Evolutionary conservation across 2,329 filamentous ascomycete genomes (phyloP).

Genomic region (Lasiodiplodia hormozganensis): DNA sequence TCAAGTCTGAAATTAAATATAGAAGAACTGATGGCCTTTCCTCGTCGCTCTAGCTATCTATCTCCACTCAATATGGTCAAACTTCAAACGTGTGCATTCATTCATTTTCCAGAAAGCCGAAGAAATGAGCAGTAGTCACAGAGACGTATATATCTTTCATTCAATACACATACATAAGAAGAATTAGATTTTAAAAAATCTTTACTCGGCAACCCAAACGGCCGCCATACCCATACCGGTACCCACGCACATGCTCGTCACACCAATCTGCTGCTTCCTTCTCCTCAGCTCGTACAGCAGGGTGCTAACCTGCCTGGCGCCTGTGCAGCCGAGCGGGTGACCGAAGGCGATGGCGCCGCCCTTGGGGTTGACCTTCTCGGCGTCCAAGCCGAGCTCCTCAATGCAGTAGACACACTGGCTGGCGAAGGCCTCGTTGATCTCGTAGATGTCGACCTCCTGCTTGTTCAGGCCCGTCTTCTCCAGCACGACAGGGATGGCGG

Average conservation of each 20-base stretch:
- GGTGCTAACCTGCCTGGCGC: constrained; percentile 91
- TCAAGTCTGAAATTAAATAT: too few relatives aligned
- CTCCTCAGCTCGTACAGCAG: constrained; percentile 88
- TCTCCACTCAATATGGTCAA: background rate
- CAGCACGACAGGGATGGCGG: constrained; percentile 91
- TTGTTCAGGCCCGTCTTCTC: constrained; percentile 84
- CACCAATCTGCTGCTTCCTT: constrained; percentile 82
- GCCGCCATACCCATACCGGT: constrained; percentile 99
- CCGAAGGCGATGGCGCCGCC: constrained; percentile 96
- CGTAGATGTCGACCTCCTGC: constrained; percentile 91
- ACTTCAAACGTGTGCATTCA: background rate
- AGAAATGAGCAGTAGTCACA: background rate
- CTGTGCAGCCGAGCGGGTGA: constrained; percentile 93
- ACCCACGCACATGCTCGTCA: constrained; percentile 95
- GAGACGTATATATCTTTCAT: background rate
- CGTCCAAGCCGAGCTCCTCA: constrained; percentile 81
- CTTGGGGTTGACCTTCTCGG: constrained; percentile 95
- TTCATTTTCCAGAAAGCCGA: background rate
- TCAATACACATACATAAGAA: constrained; percentile 1
- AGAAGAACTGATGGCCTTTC: too few relatives aligned
- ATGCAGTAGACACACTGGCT: constrained; percentile 93
- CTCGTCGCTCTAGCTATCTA: too few relatives aligned
- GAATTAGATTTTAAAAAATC: background rate
- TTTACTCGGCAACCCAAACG: constrained; percentile 91
- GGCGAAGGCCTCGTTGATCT: constrained; percentile 99